Percentiles rank a stretch among this genome's conserved stretches.
Evolutionary conservation across 2,329 filamentous ascomycete genomes (phyloP).

Genomic region (Daldinia sp.): DNA sequence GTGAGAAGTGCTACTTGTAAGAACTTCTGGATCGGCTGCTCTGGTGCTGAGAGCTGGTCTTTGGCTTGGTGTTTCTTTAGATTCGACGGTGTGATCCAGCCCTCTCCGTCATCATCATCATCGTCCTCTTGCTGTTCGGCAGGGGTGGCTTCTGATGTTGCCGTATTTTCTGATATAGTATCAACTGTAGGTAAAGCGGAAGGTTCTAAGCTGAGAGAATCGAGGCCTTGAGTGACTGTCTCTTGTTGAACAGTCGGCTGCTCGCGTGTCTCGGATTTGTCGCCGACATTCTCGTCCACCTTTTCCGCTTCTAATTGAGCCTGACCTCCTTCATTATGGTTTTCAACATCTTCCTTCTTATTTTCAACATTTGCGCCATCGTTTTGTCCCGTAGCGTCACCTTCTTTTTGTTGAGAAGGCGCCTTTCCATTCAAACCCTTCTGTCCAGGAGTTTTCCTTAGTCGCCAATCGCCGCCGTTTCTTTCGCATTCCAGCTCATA

Average conservation of each 20-base stretch:
- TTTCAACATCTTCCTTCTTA: conserved; percentile 16
- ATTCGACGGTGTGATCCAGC: conserved; percentile 96
- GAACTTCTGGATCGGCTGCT: conserved; percentile 67
- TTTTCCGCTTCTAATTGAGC: conserved; percentile 1
- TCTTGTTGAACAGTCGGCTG: conserved; percentile 42
- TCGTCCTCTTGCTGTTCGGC: conserved; percentile 45
- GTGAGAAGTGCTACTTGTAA: conserved; percentile 94
- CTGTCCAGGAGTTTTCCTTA: conserved; percentile 83
- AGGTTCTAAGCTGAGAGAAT: conserved; percentile 45
- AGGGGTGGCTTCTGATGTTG: conserved; percentile 23
- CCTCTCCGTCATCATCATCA: conserved; percentile 67
- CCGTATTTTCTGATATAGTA: conserved; percentile 26
- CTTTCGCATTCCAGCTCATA: conserved; percentile 95
- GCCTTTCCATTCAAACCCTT: conserved; percentile 80
- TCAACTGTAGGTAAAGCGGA: conserved; percentile 39
- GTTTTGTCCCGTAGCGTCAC: conserved; percentile 40
- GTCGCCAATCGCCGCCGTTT: conserved; percentile 88
- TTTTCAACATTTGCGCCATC: conserved; percentile 35
- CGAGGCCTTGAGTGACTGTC: conserved; percentile 43
- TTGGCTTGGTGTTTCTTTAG: conserved; percentile 84
- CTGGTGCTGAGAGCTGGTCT: conserved; percentile 65
- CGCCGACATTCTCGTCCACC: conserved; percentile 11
- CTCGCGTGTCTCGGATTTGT: conserved; percentile 20
- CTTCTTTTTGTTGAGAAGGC: conserved; percentile 60
- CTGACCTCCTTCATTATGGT: conserved; percentile 34